Base-by-base conservation (phyloP, 257 asterid genomes). In the Coffea eugenioides region DNA sequence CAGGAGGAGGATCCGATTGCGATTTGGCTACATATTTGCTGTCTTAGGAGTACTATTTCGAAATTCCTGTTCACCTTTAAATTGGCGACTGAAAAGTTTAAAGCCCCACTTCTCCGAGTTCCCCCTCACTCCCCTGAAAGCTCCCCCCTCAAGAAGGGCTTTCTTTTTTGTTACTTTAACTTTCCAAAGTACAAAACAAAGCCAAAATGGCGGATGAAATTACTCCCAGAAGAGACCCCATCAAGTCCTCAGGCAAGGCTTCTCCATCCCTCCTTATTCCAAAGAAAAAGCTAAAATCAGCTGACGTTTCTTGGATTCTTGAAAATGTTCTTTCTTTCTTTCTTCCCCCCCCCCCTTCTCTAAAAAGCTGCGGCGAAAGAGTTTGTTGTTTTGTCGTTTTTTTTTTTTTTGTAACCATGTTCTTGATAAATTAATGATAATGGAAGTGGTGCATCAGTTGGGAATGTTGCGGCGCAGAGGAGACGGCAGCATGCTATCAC, bases 401-500 rank as follows among this genome's bases (percentile, higher is more conserved):
- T 16, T 67, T 56, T 31, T 16, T 59, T 67, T 52, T 21, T 5
- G 67, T 73, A 49, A 65, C 13, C 46, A 5, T 39, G 51, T 41
- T 41, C 54, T 48, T 48, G 52, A 48, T 48, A 48, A 48, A 48
- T 48, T 23, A 9, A 75, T 61, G 54, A 36, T 77, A 27, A 27
- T 78, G 23, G 57, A 8, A 66, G 70, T 86, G 79, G 52, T 67
- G 72, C 84, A 74, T 81, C 86, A 94, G 99, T 96, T 71, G 97
- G 97, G 83, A 88, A 82, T 88, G 89, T 73, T 70, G 99, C 97
- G 21, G 95, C 87, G 56, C 97, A 89, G 88, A 85, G 94, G 86
- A 92, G 99, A 82, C 85, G 97, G 74, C 94, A 92, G 73, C 90
- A 88, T 51, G 99, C 94, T 3, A 92, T 94, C 56, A 80, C 85